Evolutionary conservation across 371 early-diverging fungal species (phyloP), one percentile per base, ranked within the genome.

Genomic region (Syncephalastrum racemosum): DNA sequence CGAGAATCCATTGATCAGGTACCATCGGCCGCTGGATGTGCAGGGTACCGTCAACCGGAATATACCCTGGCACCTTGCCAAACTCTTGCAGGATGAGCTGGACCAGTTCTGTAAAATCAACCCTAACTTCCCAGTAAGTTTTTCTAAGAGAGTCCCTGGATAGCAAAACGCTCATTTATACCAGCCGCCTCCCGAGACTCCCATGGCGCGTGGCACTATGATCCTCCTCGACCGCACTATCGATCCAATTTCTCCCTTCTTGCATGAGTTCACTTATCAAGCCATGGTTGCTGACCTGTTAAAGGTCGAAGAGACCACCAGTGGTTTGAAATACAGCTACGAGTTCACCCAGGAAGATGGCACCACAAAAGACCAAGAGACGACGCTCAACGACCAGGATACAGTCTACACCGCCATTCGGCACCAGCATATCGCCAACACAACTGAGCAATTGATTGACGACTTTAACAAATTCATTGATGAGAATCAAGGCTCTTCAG

Each of bases 241-340:
- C 46, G 99, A 98, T 72, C 75, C 87, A 36, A 70, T 81, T 50
- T 80, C 94, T 6, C 96, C 99, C 1, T 72, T 97, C 18, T 66
- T 97, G 24, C 98, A 97, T 71, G 92, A 95, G 62, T 93, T 97
- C 43, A 92, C 96, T 0, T 97, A 95, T 60, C 95, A 97, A 71
- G 94, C 97, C 3, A 91, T 95, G 88, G 84, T 88, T 13, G 86
- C 92, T 48, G 98, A 98, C 65, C 67, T 95, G 39, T 62, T 95
- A n/a, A 73, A 80, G 15, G 80, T 92, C 15, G 87, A 89, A 63
- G 83, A 89, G 56, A 69, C 67, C 20, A 50, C 70, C 2, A 46
- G 60, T 19, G 88, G 90, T 16, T 70, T 80, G 23, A 84, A 80
- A 25, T 93, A 90, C 62, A 76, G 71, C 12, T 86, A 81, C 53